Conservation (phyloP, 23 red algal species). For the Agarophyton chilense region DNA sequence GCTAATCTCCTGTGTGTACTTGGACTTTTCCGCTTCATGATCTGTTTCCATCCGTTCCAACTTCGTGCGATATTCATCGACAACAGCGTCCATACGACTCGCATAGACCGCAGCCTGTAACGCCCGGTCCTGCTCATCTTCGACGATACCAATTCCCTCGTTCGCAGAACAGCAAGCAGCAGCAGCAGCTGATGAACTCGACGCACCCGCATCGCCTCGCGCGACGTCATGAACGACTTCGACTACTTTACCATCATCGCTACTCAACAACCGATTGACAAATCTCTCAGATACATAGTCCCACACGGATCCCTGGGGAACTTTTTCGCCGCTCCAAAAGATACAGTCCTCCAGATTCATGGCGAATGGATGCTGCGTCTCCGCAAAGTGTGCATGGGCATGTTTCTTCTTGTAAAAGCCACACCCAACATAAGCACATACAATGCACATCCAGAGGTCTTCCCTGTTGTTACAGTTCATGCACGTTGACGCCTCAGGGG, state of each 20-base stretch:
- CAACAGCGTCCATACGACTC: conserved; percentile 54
- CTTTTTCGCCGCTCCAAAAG: conserved; percentile 62
- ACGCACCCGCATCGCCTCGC: not conserved
- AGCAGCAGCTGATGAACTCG: conserved; percentile 21
- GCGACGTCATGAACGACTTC: conserved; percentile 49
- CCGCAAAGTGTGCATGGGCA: conserved; percentile 81
- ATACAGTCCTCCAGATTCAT: conserved; percentile 48
- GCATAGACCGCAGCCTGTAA: conserved; percentile 73
- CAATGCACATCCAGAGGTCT: conserved; percentile 90
- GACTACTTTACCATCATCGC: conserved; percentile 83
- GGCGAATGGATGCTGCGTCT: conserved; percentile 85
- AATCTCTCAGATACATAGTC: conserved; percentile 88
- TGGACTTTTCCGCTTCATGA: not conserved
- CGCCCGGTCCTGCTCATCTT: conserved; percentile 57
- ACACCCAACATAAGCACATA: conserved; percentile 90
- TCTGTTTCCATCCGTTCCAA: conserved; percentile 48
- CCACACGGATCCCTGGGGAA: conserved; percentile 83
- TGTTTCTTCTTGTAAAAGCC: conserved; percentile 87
- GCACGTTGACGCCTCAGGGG: conserved; percentile 77
- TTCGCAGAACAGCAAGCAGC: conserved; percentile 19
- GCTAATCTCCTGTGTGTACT: conserved; percentile 22
- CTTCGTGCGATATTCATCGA: conserved; percentile 49
- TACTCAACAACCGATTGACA: conserved; percentile 84
- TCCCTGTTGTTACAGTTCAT: conserved; percentile 75
- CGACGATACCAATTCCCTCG: conserved; percentile 32